Evolutionary conservation across 2,329 filamentous ascomycete species (phyloP), one percentile per base, ranked within the genome.

Genomic region (Hypoxylon sp.): DNA sequence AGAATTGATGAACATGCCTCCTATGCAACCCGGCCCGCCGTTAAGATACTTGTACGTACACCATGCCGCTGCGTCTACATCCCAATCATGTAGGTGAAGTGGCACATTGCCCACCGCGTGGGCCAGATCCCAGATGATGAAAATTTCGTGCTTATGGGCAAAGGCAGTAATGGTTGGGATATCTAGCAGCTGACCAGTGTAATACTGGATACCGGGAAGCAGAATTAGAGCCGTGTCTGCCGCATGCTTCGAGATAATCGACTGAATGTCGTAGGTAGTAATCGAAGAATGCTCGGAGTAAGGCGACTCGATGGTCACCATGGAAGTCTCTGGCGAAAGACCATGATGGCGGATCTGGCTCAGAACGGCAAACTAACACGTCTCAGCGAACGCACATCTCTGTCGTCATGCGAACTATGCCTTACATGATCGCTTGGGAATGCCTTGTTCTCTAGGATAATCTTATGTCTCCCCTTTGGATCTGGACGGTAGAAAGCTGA

Each of bases 31-130:
- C 0, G 89, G 88, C 0, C 89, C 89, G 41, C 83, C 80, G 66
- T 91, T 92, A 53, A 93, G 78, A 68, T 92, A 93, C 69, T 93
- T 93, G 75, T 93, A 93, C 51, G 81, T 87, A 67, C 89, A 93
- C 89, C 89, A 93, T 6, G 79, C 87, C 4, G 89, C 89, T 1
- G 75, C 91, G 67, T 93, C 89, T 29, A 91, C 88, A 45, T 87
- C 78, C 89, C 89, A 92, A 61, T 88, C 84, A 65, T 91, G 87
- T 6, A 93, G 77, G 42, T 79, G 73, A 13, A 92, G 70, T 1
- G 86, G 83, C 1, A 92, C 87, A 63, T 93, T 93, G 12, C 89
- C 89, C 11, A 81, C 86, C 3, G 88, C 88, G 68, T 93, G 89
- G 0, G 89, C 89, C 34, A 91, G 83, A 67, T 93, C 89, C 88